Base-by-base conservation (phyloP, 208 protist genomes). In the Tetramitus jugosus region DNA sequence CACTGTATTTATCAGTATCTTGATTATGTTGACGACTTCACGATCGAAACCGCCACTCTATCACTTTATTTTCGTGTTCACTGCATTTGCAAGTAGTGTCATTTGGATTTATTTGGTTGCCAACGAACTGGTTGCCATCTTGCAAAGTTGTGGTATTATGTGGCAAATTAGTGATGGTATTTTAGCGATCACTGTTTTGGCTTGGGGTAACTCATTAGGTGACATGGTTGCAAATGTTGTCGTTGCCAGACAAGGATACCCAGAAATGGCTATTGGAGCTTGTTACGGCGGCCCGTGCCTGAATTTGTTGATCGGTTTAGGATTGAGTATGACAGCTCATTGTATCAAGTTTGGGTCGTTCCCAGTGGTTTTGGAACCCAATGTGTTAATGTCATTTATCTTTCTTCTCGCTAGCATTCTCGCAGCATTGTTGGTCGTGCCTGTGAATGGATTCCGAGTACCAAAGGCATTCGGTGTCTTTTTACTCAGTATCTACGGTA, bases 141-240 rank as follows among this genome's bases (percentile, higher is more conserved):
- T 80, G n/a, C 29, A 84, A 62, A 39, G 72, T n/a, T 8, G 82
- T 13, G 80, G 80, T 49, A n/a, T 53, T 23, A 62, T 83, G 17
- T 13, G 13, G 20, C 53, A 60, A 26, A 46, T 83, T 29, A 52
- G 26, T 43, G 49, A 82, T 60, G 64, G 37, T 37, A 64, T 83
- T 61, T n/a, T 83, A 35, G 81, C 43, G 0, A 67, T 78, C 56
- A 83, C 80, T 39, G 40, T 83, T 45, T 46, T 83, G 4, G 76
- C 80, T 49, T 83, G 78, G 79, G 80, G 80, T 23, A 83, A 83
- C 46, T 80, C 67, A 39, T 33, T 83, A 13, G 80, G 80, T 37
- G 80, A 83, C 60, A 0, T 83, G 1, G 79, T 83, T 29, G 46
- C 62, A 56, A 74, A 75, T 60, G 68, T 75, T 6, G n/a, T 75